phyloP scores from a whole-genome alignment of 352 stramenopile species.

The Phytophthora pinifolia region DNA sequence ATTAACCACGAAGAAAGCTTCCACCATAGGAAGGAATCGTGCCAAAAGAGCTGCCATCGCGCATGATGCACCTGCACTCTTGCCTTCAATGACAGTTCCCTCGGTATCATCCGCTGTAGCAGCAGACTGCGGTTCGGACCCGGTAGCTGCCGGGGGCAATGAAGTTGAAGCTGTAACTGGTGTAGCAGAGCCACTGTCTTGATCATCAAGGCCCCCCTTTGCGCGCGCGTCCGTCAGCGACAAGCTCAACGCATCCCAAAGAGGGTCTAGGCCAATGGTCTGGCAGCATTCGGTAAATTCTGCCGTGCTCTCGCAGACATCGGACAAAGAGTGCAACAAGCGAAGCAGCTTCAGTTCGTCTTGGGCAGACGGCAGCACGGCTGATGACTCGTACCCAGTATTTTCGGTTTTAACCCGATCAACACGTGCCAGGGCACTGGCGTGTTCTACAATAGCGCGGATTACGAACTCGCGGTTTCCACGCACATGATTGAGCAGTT shows the following conservation, averaged over 20 bases:
- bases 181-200: constrained; percentile 28
- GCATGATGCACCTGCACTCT: constrained; percentile 85
- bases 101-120: constrained; percentile 63
- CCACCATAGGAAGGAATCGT: constrained; percentile 97
- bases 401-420: constrained; percentile 34
- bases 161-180: constrained; percentile 6
- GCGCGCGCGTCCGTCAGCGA: constrained; percentile 76
- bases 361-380: constrained; percentile 74
- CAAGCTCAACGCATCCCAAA: constrained; percentile 79
- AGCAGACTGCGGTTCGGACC: constrained; percentile 11
- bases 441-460: constrained; percentile 65
- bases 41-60: constrained; percentile 94
- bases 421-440: constrained; percentile 43
- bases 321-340: constrained; percentile 94
- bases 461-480: constrained; percentile 65
- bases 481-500: constrained; percentile 68
- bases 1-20: constrained; percentile 99
- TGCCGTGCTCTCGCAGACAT: constrained; percentile 69
- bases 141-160: constrained; percentile 42
- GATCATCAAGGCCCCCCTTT: constrained; percentile 72
- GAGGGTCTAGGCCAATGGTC: constrained; percentile 61
- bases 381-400: constrained; percentile 63
- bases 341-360: constrained; percentile 96
- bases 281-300: constrained; percentile 75
- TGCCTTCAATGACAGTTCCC: constrained; percentile 84